A percentile compares a stretch with the other conserved stretches of the same genome.
phyloP scores from a whole-genome alignment of 345 rosid species.

The Microthlaspi erraticum region DNA sequence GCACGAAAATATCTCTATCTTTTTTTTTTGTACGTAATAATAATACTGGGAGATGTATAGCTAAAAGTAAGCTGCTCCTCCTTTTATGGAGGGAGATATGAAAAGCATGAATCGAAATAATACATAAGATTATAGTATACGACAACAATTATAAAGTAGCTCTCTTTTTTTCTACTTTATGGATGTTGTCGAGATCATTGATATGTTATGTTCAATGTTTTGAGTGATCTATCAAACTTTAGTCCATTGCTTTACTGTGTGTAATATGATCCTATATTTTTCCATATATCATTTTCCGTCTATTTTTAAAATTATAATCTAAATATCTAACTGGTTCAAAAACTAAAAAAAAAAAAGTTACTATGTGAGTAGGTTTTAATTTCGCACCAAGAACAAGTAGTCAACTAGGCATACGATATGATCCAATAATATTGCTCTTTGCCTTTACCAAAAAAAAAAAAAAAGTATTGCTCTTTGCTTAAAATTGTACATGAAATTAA shows the following conservation, averaged over 20 bases:
- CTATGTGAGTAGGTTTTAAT: too few relatives aligned
- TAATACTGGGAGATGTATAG: conserved; percentile 5
- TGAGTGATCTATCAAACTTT: conserved; percentile 6
- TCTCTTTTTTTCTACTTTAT: conserved; percentile 31
- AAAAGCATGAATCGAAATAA: conserved; percentile 30
- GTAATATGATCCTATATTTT: conserved; percentile 9
- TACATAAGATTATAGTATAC: conserved; percentile 10
- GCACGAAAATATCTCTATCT: not conserved
- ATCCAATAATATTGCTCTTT: not conserved
- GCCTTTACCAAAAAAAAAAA: too few relatives aligned
- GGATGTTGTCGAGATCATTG: conserved; percentile 31
- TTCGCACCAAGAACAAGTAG: not conserved
- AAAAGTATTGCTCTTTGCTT: too few relatives aligned
- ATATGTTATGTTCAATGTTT: conserved; percentile 32
- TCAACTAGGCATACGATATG: not conserved
- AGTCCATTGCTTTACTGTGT: conserved; percentile 29
- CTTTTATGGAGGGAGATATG: conserved; percentile 42
- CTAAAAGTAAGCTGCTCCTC: conserved; percentile 28
- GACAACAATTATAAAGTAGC: conserved; percentile 37
- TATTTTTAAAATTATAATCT: not conserved
- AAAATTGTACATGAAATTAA: too few relatives aligned
- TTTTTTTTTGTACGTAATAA: not conserved
- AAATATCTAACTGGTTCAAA: not conserved
- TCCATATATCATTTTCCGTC: not conserved
- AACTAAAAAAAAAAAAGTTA: too few relatives aligned